Evolutionary conservation across 192 early-diverging fungal genomes (phyloP).

Genomic region (Coemansia biformis): DNA sequence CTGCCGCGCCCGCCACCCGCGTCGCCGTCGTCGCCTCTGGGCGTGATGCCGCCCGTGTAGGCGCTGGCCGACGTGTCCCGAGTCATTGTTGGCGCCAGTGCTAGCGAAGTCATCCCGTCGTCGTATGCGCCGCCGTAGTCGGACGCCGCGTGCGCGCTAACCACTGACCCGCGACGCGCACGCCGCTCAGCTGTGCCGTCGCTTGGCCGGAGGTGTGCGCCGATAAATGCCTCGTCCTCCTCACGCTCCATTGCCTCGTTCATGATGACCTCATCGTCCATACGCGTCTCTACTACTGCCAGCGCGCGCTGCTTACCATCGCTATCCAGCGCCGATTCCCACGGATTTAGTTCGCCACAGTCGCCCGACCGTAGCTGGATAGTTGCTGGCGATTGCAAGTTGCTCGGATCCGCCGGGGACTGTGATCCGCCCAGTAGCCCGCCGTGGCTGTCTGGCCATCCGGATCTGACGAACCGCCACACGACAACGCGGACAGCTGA

Average conservation of each 20-base stretch:
- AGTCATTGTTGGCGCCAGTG: background rate
- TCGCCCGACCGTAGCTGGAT: background rate
- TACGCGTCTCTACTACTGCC: background rate
- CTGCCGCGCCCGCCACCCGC: constrained; percentile 8
- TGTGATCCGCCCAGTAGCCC: constrained; percentile 13
- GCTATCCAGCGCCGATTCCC: background rate
- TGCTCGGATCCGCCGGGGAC: constrained; percentile 17
- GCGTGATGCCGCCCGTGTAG: background rate
- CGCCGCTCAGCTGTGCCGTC: background rate
- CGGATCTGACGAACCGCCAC: constrained; percentile 40
- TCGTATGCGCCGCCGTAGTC: constrained; percentile 1
- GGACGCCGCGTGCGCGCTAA: background rate
- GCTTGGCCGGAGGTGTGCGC: constrained; percentile 10
- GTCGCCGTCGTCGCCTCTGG: background rate
- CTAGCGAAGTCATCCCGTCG: background rate
- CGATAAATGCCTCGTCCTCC: constrained; percentile 25
- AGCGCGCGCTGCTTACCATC: background rate
- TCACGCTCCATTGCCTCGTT: constrained; percentile 21
- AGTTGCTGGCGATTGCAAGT: constrained; percentile 9
- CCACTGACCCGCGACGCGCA: constrained; percentile 1
- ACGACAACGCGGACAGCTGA: constrained; percentile 52
- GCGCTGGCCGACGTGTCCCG: background rate
- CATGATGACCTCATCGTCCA: background rate
- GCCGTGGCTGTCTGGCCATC: constrained; percentile 3
- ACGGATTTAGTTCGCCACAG: background rate